Percentiles rank a stretch among this genome's conserved stretches.
Conservation (phyloP, 805 yeast species). For the Candida andamanensis region DNA sequence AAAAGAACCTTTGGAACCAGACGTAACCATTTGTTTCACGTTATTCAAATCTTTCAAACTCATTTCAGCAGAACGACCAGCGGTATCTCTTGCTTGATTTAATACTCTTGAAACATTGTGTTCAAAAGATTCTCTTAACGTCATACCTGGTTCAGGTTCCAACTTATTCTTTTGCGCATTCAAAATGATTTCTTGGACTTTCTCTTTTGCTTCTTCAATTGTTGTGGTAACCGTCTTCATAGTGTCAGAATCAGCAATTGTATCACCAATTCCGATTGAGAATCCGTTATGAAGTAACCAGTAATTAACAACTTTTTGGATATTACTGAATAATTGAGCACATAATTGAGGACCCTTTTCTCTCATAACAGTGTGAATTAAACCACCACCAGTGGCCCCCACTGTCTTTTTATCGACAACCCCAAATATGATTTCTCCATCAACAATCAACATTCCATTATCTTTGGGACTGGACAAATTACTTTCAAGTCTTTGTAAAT, state of each 20-base stretch:
- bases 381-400: slow-evolving; percentile 97
- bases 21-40: slow-evolving; percentile 98
- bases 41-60: slow-evolving; percentile 90
- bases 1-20: slow-evolving; percentile 99
- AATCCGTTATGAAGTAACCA: slow-evolving; percentile 97
- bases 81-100: slow-evolving; percentile 98
- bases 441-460: slow-evolving; percentile 89
- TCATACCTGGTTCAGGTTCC: slow-evolving; percentile 99
- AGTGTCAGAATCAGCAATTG: slow-evolving; percentile 96
- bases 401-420: slow-evolving; percentile 97
- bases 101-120: slow-evolving; percentile 92
- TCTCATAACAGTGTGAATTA: slow-evolving; percentile 94
- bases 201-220: slow-evolving; percentile 85
- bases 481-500: slow-evolving; percentile 86
- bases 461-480: slow-evolving; percentile 83
- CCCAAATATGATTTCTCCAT: slow-evolving; percentile 97
- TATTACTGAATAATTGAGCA: slow-evolving; percentile 84
- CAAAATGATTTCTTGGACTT: slow-evolving; percentile 88
- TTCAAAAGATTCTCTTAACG: slow-evolving; percentile 96
- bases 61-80: slow-evolving; percentile 98
- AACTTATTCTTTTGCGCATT: slow-evolving; percentile 87
- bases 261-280: slow-evolving; percentile 99
- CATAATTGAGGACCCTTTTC: slow-evolving; percentile 93
- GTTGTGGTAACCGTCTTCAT: slow-evolving; percentile 92
- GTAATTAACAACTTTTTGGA: slow-evolving; percentile 92